Conservation (phyloP, 192 early-diverging fungal genomes). For the Coemansia sp. region DNA sequence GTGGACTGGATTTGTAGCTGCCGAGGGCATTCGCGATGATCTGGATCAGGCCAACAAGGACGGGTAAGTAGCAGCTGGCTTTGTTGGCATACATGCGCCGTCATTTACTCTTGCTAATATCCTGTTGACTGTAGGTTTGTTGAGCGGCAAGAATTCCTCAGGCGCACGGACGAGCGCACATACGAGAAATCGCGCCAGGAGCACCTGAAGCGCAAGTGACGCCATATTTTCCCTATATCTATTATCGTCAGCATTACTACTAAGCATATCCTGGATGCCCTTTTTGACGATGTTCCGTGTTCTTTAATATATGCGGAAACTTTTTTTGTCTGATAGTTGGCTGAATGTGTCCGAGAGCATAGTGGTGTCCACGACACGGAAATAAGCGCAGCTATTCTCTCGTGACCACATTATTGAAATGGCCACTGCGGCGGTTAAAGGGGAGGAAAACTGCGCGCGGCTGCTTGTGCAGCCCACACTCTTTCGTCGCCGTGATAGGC, state of each 20-base stretch:
- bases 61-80: constrained; percentile 17
- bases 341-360: not conserved
- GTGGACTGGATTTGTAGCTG: constrained; percentile 44
- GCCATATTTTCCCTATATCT: not conserved
- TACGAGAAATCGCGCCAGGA: constrained; percentile 24
- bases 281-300: not conserved
- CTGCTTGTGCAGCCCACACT: not conserved
- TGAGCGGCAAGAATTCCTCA: constrained; percentile 50
- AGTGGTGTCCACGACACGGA: not conserved
- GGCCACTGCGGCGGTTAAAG: not conserved
- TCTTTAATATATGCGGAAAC: not conserved
- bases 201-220: constrained; percentile 18
- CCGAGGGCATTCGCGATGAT: constrained; percentile 48
- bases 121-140: constrained; percentile 20
- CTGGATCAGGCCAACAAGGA: constrained; percentile 54
- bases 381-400: constrained; percentile 3
- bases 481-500: not conserved
- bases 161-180: constrained; percentile 42
- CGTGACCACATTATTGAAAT: not conserved
- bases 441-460: constrained; percentile 1
- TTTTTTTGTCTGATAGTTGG: not conserved
- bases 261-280: not conserved
- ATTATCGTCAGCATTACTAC: constrained; percentile 7
- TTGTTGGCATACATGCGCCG: not conserved
- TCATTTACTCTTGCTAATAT: not conserved